Evolutionary conservation across 495 filamentous ascomycete genomes (phyloP).

Genomic region (Penicillium nucicola): DNA sequence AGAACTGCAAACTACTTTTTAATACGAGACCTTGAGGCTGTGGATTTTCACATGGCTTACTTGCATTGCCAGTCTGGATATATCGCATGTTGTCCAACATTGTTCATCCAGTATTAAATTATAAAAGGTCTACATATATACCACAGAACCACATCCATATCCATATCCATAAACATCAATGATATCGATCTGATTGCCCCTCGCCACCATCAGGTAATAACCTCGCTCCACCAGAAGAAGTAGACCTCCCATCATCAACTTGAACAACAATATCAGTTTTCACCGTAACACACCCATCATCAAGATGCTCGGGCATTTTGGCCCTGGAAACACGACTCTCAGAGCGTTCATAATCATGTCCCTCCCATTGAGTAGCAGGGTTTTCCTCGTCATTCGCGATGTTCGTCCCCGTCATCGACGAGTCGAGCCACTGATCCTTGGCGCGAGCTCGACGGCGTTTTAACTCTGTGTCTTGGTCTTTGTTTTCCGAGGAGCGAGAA

Average conservation of each 20-base stretch:
- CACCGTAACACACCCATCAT: conserved; percentile 23
- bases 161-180: not conserved
- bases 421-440: conserved; percentile 20
- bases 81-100: too few species aligned
- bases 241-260: conserved; percentile 24
- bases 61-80: too few species aligned
- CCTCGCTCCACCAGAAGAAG: conserved; percentile 15
- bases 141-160: not conserved
- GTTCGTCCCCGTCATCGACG: conserved; percentile 8
- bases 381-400: conserved; percentile 16
- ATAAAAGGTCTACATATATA: not conserved
- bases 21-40: too few species aligned
- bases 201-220: conserved; percentile 16
- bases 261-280: conserved; percentile 32
- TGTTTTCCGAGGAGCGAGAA: conserved; percentile 17
- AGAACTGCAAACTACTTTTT: too few species aligned
- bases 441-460: conserved; percentile 6
- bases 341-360: conserved; percentile 11
- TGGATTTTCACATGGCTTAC: too few species aligned
- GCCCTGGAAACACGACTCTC: conserved; percentile 15
- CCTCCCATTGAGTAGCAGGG: conserved; percentile 7
- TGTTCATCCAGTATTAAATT: not conserved
- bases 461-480: conserved; percentile 16
- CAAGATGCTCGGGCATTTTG: conserved; percentile 12
- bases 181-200: not conserved